Evolutionary conservation across 257 asterid genomes (phyloP).

Genomic region (Paraleonurus japonicus): DNA sequence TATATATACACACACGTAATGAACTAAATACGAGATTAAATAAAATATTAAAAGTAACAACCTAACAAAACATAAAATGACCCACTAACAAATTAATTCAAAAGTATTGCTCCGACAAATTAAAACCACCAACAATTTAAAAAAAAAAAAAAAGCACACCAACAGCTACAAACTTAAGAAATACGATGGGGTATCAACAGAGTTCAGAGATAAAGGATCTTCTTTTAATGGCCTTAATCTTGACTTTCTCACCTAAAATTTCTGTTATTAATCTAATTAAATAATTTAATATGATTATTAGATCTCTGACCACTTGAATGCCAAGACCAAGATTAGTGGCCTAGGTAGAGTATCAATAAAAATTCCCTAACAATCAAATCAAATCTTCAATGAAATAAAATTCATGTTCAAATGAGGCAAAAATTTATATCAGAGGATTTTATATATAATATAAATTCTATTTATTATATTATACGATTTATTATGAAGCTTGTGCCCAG

Average conservation of each 20-base stretch:
- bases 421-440: too few relatives aligned
- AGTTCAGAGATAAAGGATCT: not conserved
- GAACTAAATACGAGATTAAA: too few relatives aligned
- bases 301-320: not conserved
- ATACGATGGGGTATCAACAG: not conserved
- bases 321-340: not conserved
- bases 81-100: not conserved
- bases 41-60: too few relatives aligned
- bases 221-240: not conserved
- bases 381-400: not conserved
- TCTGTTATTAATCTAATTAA: not conserved
- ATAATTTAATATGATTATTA: too few relatives aligned
- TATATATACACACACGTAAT: too few relatives aligned
- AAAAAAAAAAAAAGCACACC: too few relatives aligned
- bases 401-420: not conserved
- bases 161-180: not conserved
- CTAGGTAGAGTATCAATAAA: not conserved
- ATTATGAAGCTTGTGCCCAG: too few relatives aligned
- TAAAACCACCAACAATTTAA: too few relatives aligned
- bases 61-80: not conserved
- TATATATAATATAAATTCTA: too few relatives aligned
- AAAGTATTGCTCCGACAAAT: not conserved
- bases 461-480: too few relatives aligned
- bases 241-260: not conserved
- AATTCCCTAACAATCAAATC: not conserved